phyloP scores from a whole-genome alignment of 2,329 filamentous ascomycete genomes.

The Intubia oerlemansii region DNA sequence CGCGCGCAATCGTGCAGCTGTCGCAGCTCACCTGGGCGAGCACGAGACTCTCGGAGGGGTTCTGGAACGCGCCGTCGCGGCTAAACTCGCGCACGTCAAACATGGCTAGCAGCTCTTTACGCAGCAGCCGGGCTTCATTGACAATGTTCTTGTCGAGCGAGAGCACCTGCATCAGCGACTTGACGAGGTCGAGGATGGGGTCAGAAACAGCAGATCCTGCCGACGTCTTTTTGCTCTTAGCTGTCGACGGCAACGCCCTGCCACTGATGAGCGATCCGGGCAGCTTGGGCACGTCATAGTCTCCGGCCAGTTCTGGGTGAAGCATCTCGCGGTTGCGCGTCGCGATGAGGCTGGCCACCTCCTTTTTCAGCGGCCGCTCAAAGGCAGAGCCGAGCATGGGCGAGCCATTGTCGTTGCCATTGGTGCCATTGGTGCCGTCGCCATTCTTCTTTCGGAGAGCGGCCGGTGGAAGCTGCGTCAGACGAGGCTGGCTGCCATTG shows the following conservation, averaged over 20 bases:
- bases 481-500: slow-evolving; percentile 25
- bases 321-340: slow-evolving; percentile 76
- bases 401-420: slow-evolving; percentile 18
- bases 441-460: slow-evolving; percentile 18
- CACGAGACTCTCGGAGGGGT: slow-evolving; percentile 57
- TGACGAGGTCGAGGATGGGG: slow-evolving; percentile 76
- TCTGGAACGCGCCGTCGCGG: slow-evolving; percentile 66
- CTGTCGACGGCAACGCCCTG: slow-evolving; percentile 1
- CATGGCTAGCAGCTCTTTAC: slow-evolving; percentile 71
- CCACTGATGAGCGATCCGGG: slow-evolving; percentile 43
- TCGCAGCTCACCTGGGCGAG: slow-evolving; percentile 65
- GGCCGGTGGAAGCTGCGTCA: slow-evolving; percentile 30
- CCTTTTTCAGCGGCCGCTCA: slow-evolving; percentile 76
- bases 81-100: slow-evolving; percentile 94
- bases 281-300: slow-evolving; percentile 69
- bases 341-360: slow-evolving; percentile 60
- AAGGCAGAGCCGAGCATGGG: slow-evolving; percentile 63
- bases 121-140: slow-evolving; percentile 67
- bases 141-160: slow-evolving; percentile 78
- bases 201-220: too few species aligned
- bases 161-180: slow-evolving; percentile 79
- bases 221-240: slow-evolving; percentile 17
- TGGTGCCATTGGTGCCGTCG: slow-evolving; percentile 30
- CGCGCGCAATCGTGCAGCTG: slow-evolving; percentile 72
- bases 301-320: slow-evolving; percentile 67